Evolutionary conservation across 83 land plant species (phyloP).

Genomic region (Picea mariana): DNA sequence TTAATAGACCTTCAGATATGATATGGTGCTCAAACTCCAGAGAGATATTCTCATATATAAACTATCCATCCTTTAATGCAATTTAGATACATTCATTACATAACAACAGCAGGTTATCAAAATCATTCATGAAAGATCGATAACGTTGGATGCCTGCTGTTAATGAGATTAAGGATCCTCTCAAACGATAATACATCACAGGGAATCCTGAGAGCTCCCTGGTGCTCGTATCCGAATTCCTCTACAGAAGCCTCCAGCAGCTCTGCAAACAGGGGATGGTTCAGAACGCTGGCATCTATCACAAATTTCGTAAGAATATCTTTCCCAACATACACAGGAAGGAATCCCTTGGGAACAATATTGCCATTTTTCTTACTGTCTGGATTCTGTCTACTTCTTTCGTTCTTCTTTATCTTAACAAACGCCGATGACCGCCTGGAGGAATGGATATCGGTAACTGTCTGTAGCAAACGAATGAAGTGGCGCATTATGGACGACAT

Average conservation of each 20-base stretch:
- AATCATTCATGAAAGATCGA: no score
- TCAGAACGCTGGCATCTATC: not conserved
- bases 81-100: no score
- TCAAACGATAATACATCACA: conserved; percentile 1
- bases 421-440: not conserved
- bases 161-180: not conserved
- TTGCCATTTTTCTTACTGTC: no score
- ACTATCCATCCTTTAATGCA: no score
- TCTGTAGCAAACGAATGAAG: not conserved
- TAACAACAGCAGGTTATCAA: no score
- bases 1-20: no score
- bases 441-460: not conserved
- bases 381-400: not conserved
- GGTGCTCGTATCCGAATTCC: not conserved
- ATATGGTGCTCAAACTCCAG: no score
- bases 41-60: no score
- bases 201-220: conserved; percentile 10
- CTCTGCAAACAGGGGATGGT: not conserved
- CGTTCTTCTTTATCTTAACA: not conserved
- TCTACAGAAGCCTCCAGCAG: not conserved
- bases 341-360: not conserved
- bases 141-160: not conserved
- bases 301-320: not conserved
- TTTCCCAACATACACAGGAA: not conserved
- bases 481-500: not conserved